A percentile compares a stretch with the other conserved stretches of the same genome.
Conservation (phyloP, 495 filamentous ascomycete genomes). For the Pyronema omphalodes region DNA sequence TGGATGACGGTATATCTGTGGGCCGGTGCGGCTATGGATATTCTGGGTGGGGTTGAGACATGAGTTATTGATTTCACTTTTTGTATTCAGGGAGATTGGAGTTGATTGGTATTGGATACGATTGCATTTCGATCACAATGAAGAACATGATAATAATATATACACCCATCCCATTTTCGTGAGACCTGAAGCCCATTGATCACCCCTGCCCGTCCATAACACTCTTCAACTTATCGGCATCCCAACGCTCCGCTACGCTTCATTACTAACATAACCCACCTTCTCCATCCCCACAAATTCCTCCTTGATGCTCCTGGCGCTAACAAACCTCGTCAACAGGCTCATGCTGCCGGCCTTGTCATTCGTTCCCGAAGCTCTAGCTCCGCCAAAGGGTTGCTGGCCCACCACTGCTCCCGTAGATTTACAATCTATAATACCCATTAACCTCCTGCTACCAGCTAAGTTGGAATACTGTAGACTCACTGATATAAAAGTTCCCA, state of each 20-base stretch:
- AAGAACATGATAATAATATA: too few relatives aligned
- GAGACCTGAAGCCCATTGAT: too few relatives aligned
- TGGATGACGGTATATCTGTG: too few relatives aligned
- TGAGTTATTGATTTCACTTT: too few relatives aligned
- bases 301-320: slow-evolving; percentile 74
- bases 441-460: not conserved
- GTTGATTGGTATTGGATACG: too few relatives aligned
- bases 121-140: too few relatives aligned
- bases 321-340: slow-evolving; percentile 62
- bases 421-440: slow-evolving; percentile 46
- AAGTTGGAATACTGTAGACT: slow-evolving; percentile 3
- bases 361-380: slow-evolving; percentile 71
- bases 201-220: not conserved
- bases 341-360: slow-evolving; percentile 76
- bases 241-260: slow-evolving; percentile 16
- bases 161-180: too few relatives aligned
- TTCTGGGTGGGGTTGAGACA: too few relatives aligned
- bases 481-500: slow-evolving; percentile 77
- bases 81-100: too few relatives aligned
- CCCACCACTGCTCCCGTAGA: slow-evolving; percentile 80
- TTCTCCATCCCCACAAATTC: slow-evolving; percentile 52
- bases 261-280: slow-evolving; percentile 71
- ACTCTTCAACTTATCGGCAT: not conserved
- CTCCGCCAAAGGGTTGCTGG: slow-evolving; percentile 82
- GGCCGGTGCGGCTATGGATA: too few relatives aligned